These are phyloP conservation scores for Pelagophyceae sp. DNA, from an alignment of 352 stramenopile genomes.

Conservation along the genomic window DNA sequence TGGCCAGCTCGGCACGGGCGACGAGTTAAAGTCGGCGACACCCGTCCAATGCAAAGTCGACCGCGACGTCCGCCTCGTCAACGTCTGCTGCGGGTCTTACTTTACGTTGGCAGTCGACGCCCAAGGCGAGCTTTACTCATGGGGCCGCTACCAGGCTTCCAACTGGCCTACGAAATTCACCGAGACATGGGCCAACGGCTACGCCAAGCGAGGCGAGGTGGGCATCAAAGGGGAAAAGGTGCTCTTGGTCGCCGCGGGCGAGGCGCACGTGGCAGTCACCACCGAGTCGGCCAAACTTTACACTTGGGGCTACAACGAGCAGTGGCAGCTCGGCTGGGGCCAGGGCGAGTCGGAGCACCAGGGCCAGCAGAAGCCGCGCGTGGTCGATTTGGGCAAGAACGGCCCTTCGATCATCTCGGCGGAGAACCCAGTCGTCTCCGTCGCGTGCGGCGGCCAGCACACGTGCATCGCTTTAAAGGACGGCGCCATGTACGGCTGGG, in stretches of 20 bases:
- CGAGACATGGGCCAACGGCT: slow-evolving; percentile 13
- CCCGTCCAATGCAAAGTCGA: slow-evolving; percentile 8
- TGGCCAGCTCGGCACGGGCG: slow-evolving; percentile 14
- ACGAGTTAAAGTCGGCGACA: slow-evolving; percentile 1
- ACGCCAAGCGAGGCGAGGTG: background rate
- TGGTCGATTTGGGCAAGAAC: background rate
- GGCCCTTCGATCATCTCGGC: background rate
- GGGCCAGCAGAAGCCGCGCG: slow-evolving; percentile 12
- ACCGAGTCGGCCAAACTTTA: background rate
- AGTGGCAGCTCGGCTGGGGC: slow-evolving; percentile 5
- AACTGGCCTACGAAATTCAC: slow-evolving; percentile 11
- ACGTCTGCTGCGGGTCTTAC: background rate
- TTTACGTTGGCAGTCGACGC: background rate
- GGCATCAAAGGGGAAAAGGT: slow-evolving; percentile 16
- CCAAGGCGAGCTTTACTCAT: background rate
- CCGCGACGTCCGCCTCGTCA: background rate
- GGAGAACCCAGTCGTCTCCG: background rate
- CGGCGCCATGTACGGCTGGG: background rate
- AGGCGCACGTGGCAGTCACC: background rate
- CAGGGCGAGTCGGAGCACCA: background rate
- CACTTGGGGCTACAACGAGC: slow-evolving; percentile 19
- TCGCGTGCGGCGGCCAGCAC: background rate
- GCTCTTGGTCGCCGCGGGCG: background rate
- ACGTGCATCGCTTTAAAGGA: background rate
- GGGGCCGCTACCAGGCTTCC: slow-evolving; percentile 13